Evolutionary conservation across 768 basidiomycete species (phyloP), one percentile per base, ranked within the genome.

Genomic region (Ephemerocybe angulata): DNA sequence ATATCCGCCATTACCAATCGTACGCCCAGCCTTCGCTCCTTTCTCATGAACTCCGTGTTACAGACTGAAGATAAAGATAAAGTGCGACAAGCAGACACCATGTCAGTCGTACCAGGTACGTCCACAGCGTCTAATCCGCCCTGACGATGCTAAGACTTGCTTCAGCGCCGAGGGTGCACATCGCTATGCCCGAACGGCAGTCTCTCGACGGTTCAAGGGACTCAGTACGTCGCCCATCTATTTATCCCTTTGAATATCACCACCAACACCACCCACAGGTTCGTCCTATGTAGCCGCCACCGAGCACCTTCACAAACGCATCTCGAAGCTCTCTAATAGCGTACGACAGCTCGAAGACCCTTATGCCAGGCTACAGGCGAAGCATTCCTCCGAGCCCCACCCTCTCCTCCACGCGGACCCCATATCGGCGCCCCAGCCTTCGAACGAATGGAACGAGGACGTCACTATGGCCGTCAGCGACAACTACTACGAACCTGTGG

Each of bases 61-160:
- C 42, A 80, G 87, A 61, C 75, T 90, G 61, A 85, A 89, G 77
- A 88, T n/a, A n/a, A n/a, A n/a, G n/a, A n/a, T 90, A 67, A 88
- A 87, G 65, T 90, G 87, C 73, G 86, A 88, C 79, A 89, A 88
- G 74, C 80, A 86, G 59, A 85, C 88, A 52, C 88, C 88, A 11
- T 89, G 87, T 65, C 85, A 87, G 65, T 87, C 86, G 0, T 88
- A 88, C 65, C 82, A 83, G 74, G 86, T 84, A 64, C 38, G 73
- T 67, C 30, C 50, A 50, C 21, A n/a, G 29, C 25, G 24, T 24
- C 24, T 4, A 0, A 3, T 21, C 42, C 17, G 17, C 24, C 12
- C 4, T 17, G 38, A 13, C 21, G 19, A 11, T 25, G 31, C 41
- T 41, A 25, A 31, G 42, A 7, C 35, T 17, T 17, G 0, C 10